Conservation (phyloP, 805 yeast genomes). For the Candida loeiensis region DNA sequence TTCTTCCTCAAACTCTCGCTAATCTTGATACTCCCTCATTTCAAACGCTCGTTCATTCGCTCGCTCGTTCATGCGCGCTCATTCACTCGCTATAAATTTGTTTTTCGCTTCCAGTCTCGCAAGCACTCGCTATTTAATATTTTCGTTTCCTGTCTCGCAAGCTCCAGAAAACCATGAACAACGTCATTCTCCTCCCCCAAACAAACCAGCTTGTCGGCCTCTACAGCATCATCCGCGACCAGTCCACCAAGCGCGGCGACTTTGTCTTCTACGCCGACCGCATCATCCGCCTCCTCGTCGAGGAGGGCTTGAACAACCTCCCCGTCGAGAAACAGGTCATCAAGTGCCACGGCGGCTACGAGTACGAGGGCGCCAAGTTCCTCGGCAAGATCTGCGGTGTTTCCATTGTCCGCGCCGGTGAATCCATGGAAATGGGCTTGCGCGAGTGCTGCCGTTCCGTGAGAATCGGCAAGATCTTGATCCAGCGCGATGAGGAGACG, state of each 20-base stretch:
- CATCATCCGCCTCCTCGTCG: conserved; percentile 88
- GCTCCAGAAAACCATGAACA: conserved; percentile 34
- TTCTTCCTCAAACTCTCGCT: background rate
- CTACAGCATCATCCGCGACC: conserved; percentile 87
- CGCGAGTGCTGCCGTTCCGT: conserved; percentile 97
- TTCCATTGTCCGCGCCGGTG: conserved; percentile 97
- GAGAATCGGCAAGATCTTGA: conserved; percentile 91
- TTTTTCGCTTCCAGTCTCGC: too few relatives aligned
- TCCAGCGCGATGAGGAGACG: conserved; percentile 98
- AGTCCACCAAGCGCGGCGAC: conserved; percentile 77
- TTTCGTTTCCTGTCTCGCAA: too few relatives aligned
- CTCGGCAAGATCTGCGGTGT: conserved; percentile 97
- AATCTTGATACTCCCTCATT: background rate
- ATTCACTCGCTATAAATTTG: too few relatives aligned
- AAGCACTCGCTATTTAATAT: background rate
- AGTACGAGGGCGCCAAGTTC: conserved; percentile 74
- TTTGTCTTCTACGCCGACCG: conserved; percentile 94
- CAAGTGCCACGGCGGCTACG: conserved; percentile 71
- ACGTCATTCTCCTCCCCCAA: conserved; percentile 74
- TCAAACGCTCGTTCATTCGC: background rate
- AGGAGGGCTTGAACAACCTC: conserved; percentile 89
- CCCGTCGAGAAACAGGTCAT: conserved; percentile 75
- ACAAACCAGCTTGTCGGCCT: conserved; percentile 87
- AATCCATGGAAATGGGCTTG: conserved; percentile 97
- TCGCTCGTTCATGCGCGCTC: too few relatives aligned